Evolutionary conservation across 345 rosid species (phyloP), one percentile per base, ranked within the genome.

Genomic region (Lepidium sativum): DNA sequence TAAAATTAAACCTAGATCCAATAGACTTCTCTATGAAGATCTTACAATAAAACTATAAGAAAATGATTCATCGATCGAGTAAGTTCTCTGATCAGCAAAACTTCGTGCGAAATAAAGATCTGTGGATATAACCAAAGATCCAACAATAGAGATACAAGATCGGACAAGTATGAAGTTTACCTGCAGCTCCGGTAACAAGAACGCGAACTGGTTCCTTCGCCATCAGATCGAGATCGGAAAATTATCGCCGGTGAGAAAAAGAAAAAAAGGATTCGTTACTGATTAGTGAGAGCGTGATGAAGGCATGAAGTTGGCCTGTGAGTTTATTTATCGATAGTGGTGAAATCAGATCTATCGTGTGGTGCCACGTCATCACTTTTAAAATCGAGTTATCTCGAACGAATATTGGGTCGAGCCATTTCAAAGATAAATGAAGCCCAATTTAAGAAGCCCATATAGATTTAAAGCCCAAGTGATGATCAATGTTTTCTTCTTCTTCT

Each of bases 131-230:
- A 49, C 6, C 4, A 9, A 9, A 47, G 62, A 55, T n/a, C 15
- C 8, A 6, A 21, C 12, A 27, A 10, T 3, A 25, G 0, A 31
- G 8, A 48, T 11, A 21, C 13, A 9, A 57, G 65, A 71, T 56
- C 29, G 49, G 43, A 53, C 13, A 41, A 4, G 58, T 33, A 18
- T 8, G 14, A 45, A 44, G 6, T 9, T 38, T 81, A 94, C 99
- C 99, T 72, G 97, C 99, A 67, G 99, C 99, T 6, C 96, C 99
- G 16, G 97, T 94, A 67, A 94, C 97, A 65, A 94, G 99, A 67
- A 94, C 95, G 80, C 96, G 97, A 57, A 79, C 92, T 32, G 96
- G 97, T 29, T 87, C 92, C 77, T 82, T 88, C 41, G 86, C 97
- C 99, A 94, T 90, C 48, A 50, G 73, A 57, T 60, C 58, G 16